phyloP scores from a whole-genome alignment of 148 eudicot genomes.

The Suaeda aralocaspica region DNA sequence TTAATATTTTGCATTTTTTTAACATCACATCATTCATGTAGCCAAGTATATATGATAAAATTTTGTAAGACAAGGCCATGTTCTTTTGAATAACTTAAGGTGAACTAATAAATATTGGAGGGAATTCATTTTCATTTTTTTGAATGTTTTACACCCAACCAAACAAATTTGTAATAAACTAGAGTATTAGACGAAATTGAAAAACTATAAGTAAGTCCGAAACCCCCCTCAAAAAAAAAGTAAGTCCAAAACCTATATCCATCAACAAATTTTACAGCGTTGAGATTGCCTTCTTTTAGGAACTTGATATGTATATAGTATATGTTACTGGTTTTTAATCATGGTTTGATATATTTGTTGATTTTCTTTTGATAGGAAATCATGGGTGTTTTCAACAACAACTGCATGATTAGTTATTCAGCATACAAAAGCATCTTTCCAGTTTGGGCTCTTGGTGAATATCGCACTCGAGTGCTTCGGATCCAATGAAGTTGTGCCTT shows the following conservation, averaged over 20 bases:
- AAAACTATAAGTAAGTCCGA: no score
- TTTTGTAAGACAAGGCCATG: no score
- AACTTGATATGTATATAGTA: no score
- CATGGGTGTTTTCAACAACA: constrained; percentile 91
- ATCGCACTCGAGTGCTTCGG: constrained; percentile 51
- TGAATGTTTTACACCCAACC: no score
- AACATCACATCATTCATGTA: neutral
- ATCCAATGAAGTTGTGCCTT: neutral
- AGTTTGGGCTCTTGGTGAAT: constrained; percentile 93
- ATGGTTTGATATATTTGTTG: constrained; percentile 10
- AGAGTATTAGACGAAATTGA: no score
- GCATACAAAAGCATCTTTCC: constrained; percentile 84
- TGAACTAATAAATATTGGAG: neutral
- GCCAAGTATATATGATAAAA: neutral
- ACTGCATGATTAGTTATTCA: constrained; percentile 84
- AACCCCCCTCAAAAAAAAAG: no score
- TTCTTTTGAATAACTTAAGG: neutral
- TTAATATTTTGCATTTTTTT: constrained; percentile 19
- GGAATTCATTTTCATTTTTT: neutral
- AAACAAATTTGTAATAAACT: no score
- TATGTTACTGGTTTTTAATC: no score
- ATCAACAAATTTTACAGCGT: no score
- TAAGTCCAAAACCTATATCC: no score
- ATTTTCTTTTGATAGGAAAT: constrained; percentile 52
- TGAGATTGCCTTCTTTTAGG: no score